Evolutionary conservation across 495 filamentous ascomycete genomes (phyloP), one percentile per base, ranked within the genome.

Genomic region (Penicillium turbatum): DNA sequence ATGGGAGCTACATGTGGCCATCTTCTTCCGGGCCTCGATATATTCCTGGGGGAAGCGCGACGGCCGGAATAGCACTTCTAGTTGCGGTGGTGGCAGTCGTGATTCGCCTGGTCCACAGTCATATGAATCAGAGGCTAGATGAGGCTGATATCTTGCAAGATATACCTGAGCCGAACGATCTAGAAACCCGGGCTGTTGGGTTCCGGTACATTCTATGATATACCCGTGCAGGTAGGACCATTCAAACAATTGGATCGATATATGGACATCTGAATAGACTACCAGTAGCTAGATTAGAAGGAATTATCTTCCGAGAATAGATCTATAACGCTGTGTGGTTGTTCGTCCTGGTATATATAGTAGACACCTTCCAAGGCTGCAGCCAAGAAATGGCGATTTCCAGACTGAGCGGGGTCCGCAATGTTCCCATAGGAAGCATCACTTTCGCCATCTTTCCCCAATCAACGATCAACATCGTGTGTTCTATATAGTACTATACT

Each of bases 1-100:
- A 88, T 61, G 85, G 86, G 0, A 79, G 75, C 26, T 92, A 90
- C 59, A 80, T 91, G 80, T 92, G 89, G 72, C 77, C 80, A 5
- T 60, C 66, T 1, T 67, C 67, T 6, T 74, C 72, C 0, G 74
- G 70, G 1, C 75, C 74, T 10, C 64, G 68, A 19, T 78, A 78
- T 45, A 62, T 72, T 12, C 59, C 68, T 1, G 68, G 68, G 1
- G 66, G 70, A 1, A 62, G 57, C 45, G 68, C 66, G 5, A 69
- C 64, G 8, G 70, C 67, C 24, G 59, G 44, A 2, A 62, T 71
- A 24, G 64, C 67, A 2, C 38, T 71, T 3, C 8, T 69, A 0
- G 68, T 70, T n/a, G 66, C 64, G 0, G 9, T 62, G 3, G 26
- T 70, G 13, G 68, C 70, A 2, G 35, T 65, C 11, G 48, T 65